Evolutionary conservation across 768 basidiomycete species (phyloP).

Genomic region (Hygrocybe coccinea): DNA sequence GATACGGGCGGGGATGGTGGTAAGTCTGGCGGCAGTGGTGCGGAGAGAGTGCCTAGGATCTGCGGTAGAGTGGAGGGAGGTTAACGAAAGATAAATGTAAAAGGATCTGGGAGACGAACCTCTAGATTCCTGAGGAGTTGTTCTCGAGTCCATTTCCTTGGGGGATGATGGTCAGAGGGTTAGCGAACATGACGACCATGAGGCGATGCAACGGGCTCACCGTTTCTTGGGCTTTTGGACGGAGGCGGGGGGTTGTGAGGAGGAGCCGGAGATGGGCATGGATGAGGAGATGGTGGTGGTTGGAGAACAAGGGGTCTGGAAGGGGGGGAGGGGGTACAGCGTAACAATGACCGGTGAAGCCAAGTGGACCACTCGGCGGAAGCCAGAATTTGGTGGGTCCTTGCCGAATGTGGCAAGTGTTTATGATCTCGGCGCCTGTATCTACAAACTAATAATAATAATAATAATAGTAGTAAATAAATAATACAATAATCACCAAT

Average conservation of each 20-base stretch:
- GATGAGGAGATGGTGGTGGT: constrained; percentile 16
- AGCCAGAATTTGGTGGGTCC: background rate
- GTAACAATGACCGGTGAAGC: background rate
- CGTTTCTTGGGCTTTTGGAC: constrained; percentile 29
- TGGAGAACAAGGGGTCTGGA: constrained; percentile 10
- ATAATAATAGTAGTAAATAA: no score
- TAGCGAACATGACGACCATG: constrained; percentile 13
- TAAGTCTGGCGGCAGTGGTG: constrained; percentile 42
- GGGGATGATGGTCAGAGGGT: constrained; percentile 18
- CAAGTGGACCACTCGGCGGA: constrained; percentile 1
- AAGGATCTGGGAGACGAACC: constrained; percentile 25
- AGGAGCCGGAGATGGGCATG: constrained; percentile 37
- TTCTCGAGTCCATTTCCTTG: constrained; percentile 48
- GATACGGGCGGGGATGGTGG: constrained; percentile 51
- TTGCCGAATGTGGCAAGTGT: background rate
- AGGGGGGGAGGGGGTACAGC: background rate
- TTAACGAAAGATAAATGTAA: background rate
- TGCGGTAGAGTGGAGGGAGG: constrained; percentile 19
- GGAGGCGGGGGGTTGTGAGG: constrained; percentile 30
- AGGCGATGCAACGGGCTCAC: constrained; percentile 21
- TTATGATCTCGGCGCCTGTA: no score
- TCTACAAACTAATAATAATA: no score
- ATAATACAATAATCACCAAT: no score
- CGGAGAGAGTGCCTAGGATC: constrained; percentile 40
- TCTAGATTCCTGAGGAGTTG: constrained; percentile 46